phyloP scores from a whole-genome alignment of 805 yeast genomes.

The Candida qinlingensis region DNA sequence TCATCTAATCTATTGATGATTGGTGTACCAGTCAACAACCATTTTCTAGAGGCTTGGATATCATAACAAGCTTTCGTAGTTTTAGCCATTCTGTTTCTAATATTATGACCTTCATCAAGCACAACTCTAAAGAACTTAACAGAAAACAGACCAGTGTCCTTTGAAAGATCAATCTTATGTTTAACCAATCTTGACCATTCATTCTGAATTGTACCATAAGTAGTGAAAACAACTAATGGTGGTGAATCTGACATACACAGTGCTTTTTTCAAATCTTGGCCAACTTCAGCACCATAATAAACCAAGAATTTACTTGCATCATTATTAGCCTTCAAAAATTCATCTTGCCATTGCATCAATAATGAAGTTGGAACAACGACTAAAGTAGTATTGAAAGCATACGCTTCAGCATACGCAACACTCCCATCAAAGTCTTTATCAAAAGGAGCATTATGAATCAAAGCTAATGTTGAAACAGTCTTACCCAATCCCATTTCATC shows the following conservation, averaged over 20 bases:
- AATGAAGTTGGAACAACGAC: slow-evolving; percentile 88
- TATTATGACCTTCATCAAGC: slow-evolving; percentile 87
- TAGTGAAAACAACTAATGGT: slow-evolving; percentile 72
- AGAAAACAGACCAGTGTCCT: slow-evolving; percentile 53
- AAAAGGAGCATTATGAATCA: slow-evolving; percentile 59
- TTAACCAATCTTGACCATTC: slow-evolving; percentile 53
- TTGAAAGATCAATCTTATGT: slow-evolving; percentile 3
- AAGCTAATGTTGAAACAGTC: slow-evolving; percentile 75
- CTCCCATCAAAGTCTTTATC: slow-evolving; percentile 31
- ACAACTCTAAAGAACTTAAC: slow-evolving; percentile 72
- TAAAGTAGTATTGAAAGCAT: slow-evolving; percentile 69
- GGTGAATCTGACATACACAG: slow-evolving; percentile 40
- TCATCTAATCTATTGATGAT: slow-evolving; percentile 86
- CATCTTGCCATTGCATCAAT: slow-evolving; percentile 86
- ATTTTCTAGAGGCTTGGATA: slow-evolving; percentile 57
- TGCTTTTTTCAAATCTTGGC: slow-evolving; percentile 38
- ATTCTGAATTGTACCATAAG: slow-evolving; percentile 80
- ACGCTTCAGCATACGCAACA: slow-evolving; percentile 19
- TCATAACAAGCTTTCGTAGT: slow-evolving; percentile 75
- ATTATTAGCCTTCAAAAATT: slow-evolving; percentile 55
- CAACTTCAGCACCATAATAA: slow-evolving; percentile 69
- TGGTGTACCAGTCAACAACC: slow-evolving; percentile 94
- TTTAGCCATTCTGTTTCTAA: slow-evolving; percentile 71
- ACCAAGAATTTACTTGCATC: slow-evolving; percentile 45
- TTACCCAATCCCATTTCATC: slow-evolving; percentile 98